A percentile compares a stretch with the other conserved stretches of the same genome.
These are phyloP conservation scores for Fusarium verrucosum DNA, from an alignment of 2,329 filamentous ascomycete genomes.

Conservation along the genomic window DNA sequence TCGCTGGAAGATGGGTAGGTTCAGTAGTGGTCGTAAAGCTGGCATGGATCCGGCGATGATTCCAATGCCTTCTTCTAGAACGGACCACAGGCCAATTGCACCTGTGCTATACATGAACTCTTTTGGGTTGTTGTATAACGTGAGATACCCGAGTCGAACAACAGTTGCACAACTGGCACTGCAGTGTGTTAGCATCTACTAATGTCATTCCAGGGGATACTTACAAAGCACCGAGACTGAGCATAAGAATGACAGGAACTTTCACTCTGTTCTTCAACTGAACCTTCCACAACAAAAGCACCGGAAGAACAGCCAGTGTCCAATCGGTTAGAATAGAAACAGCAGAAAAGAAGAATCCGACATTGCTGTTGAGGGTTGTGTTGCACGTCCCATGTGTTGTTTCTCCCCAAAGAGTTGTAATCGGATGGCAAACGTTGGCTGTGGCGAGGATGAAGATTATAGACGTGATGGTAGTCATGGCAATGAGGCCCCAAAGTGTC, in stretches of 20 bases:
- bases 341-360: slow-evolving; percentile 43
- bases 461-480: slow-evolving; percentile 14
- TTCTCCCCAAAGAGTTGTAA: slow-evolving; percentile 40
- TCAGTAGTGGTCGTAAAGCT: slow-evolving; percentile 33
- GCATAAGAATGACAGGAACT: slow-evolving; percentile 31
- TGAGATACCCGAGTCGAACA: slow-evolving; percentile 35
- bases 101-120: slow-evolving; percentile 40
- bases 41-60: slow-evolving; percentile 41
- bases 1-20: slow-evolving; percentile 20
- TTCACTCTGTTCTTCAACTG: slow-evolving; percentile 42
- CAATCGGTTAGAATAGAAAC: slow-evolving; percentile 43
- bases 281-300: slow-evolving; percentile 41
- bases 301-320: slow-evolving; percentile 38
- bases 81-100: slow-evolving; percentile 39
- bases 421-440: slow-evolving; percentile 40
- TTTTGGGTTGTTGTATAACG: slow-evolving; percentile 31
- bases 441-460: slow-evolving; percentile 37
- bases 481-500: slow-evolving; percentile 28
- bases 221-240: slow-evolving; percentile 39
- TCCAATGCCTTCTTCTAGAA: slow-evolving; percentile 38
- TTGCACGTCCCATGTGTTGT: slow-evolving; percentile 29
- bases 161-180: slow-evolving; percentile 40
- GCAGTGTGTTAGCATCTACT: neutral
- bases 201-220: neutral
- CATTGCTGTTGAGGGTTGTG: slow-evolving; percentile 22